Evolutionary conservation across 2,329 filamentous ascomycete genomes (phyloP).

Genomic region (Colletotrichum salicis): DNA sequence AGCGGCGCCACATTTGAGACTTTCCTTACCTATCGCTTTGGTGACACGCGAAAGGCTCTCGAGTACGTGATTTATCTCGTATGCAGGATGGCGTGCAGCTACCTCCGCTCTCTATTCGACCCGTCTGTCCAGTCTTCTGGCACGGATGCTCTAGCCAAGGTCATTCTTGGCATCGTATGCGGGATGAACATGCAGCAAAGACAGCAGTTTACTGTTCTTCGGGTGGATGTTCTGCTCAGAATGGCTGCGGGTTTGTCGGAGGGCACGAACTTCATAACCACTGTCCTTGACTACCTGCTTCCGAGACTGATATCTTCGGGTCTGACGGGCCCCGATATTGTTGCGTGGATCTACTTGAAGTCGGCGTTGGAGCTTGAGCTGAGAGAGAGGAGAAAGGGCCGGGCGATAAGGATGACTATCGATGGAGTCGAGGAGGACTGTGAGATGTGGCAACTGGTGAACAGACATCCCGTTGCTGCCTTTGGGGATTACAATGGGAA

Average conservation of each 20-base stretch:
- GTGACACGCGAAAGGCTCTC: not conserved
- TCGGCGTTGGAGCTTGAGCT: constrained; percentile 7
- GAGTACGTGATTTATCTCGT: constrained; percentile 28
- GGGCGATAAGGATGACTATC: constrained; percentile 9
- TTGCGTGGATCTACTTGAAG: constrained; percentile 11
- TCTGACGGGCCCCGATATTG: constrained; percentile 8
- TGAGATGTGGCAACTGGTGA: constrained; percentile 7
- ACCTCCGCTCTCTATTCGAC: constrained; percentile 19
- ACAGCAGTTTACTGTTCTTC: constrained; percentile 16
- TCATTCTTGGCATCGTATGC: constrained; percentile 19
- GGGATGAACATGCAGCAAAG: constrained; percentile 20
- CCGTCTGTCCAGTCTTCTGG: not conserved
- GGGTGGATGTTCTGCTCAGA: constrained; percentile 8
- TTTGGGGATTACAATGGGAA: constrained; percentile 27
- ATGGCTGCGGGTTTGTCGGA: constrained; percentile 4
- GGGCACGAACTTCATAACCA: constrained; percentile 17
- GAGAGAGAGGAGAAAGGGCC: constrained; percentile 9
- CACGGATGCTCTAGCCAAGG: constrained; percentile 5
- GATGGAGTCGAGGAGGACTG: constrained; percentile 15
- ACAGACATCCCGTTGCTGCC: not conserved
- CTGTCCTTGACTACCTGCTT: constrained; percentile 19
- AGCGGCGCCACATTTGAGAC: constrained; percentile 20
- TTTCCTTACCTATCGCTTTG: constrained; percentile 14
- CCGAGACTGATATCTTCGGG: constrained; percentile 7
- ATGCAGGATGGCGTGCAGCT: constrained; percentile 9